Evolutionary conservation across 176 grass and related monocot species (phyloP).

Genomic region (Alloteropsis semialata): DNA sequence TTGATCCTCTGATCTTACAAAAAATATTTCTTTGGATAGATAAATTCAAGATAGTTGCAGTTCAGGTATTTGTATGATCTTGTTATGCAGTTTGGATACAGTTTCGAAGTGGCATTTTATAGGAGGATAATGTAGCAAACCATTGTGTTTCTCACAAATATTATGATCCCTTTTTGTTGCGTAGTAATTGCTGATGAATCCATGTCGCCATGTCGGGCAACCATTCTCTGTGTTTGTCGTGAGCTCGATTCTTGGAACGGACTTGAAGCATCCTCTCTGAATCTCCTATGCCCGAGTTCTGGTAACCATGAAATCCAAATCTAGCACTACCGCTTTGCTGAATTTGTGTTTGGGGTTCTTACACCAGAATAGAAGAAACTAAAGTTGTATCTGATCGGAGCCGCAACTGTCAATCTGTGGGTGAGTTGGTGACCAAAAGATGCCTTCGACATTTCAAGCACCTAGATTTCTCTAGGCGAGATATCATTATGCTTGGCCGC

Average conservation of each 20-base stretch:
- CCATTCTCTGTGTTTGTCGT: neutral
- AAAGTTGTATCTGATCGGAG: neutral
- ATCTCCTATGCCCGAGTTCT: neutral
- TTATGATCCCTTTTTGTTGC: neutral
- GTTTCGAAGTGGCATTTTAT: neutral
- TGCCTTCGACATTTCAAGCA: neutral
- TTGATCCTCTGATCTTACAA: neutral
- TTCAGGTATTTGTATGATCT: neutral
- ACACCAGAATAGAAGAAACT: neutral
- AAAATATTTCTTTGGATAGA: neutral
- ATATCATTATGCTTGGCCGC: neutral
- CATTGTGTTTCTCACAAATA: neutral
- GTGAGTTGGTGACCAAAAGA: constrained; percentile 13
- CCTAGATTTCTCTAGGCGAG: neutral
- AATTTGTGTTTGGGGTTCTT: too few relatives aligned
- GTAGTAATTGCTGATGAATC: neutral
- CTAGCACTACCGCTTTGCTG: neutral
- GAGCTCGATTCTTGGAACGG: neutral
- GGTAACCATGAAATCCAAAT: neutral
- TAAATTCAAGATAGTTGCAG: neutral
- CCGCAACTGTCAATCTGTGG: neutral
- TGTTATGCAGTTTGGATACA: neutral
- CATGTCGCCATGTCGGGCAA: too few relatives aligned
- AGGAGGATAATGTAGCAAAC: neutral
- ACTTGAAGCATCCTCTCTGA: neutral